Conservation (phyloP, 192 early-diverging fungal species). For the Mortierella claussenii region DNA sequence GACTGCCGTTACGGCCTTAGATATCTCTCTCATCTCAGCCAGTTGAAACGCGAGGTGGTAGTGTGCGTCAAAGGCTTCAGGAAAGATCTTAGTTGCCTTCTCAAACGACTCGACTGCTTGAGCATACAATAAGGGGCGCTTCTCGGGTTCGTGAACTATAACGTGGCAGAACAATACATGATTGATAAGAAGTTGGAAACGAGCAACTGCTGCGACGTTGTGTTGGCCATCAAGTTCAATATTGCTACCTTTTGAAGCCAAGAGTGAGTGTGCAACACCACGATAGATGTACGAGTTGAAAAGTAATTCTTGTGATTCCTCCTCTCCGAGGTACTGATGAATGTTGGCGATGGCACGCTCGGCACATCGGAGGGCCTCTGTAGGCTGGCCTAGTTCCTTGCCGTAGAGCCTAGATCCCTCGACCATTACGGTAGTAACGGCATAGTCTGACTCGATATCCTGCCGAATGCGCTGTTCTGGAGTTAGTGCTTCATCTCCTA, state of each 20-base stretch:
- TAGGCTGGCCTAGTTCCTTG: conserved; percentile 27
- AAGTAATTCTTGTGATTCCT: conserved; percentile 41
- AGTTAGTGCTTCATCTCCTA: conserved; percentile 9
- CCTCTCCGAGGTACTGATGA: conserved; percentile 34
- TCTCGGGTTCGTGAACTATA: conserved; percentile 68
- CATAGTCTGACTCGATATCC: conserved; percentile 39
- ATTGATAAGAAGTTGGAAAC: no score
- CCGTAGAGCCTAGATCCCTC: conserved; percentile 37
- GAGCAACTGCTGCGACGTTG: no score
- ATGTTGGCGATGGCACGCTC: conserved; percentile 22
- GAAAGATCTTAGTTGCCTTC: conserved; percentile 60
- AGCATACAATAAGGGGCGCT: conserved; percentile 69
- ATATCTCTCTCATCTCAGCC: conserved; percentile 71
- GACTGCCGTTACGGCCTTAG: conserved; percentile 63
- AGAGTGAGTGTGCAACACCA: conserved; percentile 34
- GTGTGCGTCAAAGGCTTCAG: conserved; percentile 65
- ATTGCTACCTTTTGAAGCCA: conserved; percentile 36
- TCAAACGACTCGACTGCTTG: conserved; percentile 66
- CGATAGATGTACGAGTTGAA: conserved; percentile 33
- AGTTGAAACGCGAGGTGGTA: conserved; percentile 77
- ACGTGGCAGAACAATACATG: no score
- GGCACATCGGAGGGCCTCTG: conserved; percentile 16
- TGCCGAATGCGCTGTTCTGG: conserved; percentile 26
- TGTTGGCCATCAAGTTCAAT: no score
- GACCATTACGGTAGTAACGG: conserved; percentile 24